These are phyloP conservation scores for Claviceps citrina DNA, from an alignment of 2,329 filamentous ascomycete species.

Conservation along the genomic window DNA sequence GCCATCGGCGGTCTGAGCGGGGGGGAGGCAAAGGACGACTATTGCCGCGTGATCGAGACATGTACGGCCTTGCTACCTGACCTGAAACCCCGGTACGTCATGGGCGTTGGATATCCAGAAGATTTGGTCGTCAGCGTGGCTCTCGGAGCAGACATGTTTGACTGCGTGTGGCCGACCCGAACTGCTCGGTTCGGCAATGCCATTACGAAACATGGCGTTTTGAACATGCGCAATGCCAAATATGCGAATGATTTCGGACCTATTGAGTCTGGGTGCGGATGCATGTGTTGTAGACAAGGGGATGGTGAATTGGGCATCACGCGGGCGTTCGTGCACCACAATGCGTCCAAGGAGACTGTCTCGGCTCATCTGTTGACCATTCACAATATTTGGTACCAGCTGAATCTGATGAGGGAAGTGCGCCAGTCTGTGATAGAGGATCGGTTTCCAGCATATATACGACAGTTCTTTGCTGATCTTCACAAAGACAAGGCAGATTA, in stretches of 20 bases:
- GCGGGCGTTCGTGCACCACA: conserved; percentile 78
- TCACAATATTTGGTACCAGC: conserved; percentile 88
- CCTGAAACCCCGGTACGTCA: conserved; percentile 92
- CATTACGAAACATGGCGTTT: conserved; percentile 62
- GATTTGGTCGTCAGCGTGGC: conserved; percentile 88
- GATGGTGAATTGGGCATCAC: conserved; percentile 69
- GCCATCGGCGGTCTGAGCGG: conserved; percentile 91
- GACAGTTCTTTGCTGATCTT: conserved; percentile 58
- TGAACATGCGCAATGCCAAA: conserved; percentile 65
- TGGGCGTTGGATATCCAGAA: conserved; percentile 96
- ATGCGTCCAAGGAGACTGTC: conserved; percentile 86
- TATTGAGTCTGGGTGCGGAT: conserved; percentile 70
- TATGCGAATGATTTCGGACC: conserved; percentile 71
- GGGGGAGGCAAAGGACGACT: conserved; percentile 85
- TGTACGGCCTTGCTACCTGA: conserved; percentile 78
- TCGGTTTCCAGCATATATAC: conserved; percentile 62
- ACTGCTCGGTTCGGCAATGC: conserved; percentile 95
- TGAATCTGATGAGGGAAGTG: conserved; percentile 64
- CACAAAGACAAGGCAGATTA: conserved; percentile 51
- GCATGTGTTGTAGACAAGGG: conserved; percentile 55
- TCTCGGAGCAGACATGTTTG: conserved; percentile 96
- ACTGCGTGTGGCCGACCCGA: conserved; percentile 95
- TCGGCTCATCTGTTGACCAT: conserved; percentile 75
- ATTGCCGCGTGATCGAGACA: conserved; percentile 74
- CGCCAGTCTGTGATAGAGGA: conserved; percentile 71